phyloP scores from a whole-genome alignment of 768 basidiomycete species.

The Tulasnella sp. region DNA sequence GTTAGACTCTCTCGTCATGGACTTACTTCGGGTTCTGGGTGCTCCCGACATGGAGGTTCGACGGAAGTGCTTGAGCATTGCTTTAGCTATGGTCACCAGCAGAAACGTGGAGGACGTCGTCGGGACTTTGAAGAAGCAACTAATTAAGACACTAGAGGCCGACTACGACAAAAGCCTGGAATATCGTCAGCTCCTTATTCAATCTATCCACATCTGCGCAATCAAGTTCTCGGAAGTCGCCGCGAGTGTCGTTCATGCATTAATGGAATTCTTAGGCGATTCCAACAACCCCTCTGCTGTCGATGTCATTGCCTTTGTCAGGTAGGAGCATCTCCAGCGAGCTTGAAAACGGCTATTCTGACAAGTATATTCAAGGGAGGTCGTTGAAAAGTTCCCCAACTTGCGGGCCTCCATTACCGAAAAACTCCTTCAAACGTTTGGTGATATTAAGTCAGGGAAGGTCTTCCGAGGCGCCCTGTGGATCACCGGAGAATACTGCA shows the following conservation, averaged over 20 bases:
- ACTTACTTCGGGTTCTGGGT: slow-evolving; percentile 84
- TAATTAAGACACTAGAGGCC: slow-evolving; percentile 87
- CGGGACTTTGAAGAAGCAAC: slow-evolving; percentile 93
- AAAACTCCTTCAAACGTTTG: slow-evolving; percentile 74
- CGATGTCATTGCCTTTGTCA: slow-evolving; percentile 86
- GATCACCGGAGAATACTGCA: slow-evolving; percentile 96
- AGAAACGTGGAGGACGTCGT: slow-evolving; percentile 97
- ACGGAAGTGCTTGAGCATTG: slow-evolving; percentile 83
- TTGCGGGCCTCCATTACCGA: slow-evolving; percentile 78
- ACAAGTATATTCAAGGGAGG: slow-evolving; percentile 54
- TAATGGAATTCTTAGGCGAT: slow-evolving; percentile 93
- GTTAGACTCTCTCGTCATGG: slow-evolving; percentile 90
- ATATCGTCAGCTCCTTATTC: slow-evolving; percentile 93
- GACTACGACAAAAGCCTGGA: slow-evolving; percentile 95
- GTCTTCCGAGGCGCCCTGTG: slow-evolving; percentile 95
- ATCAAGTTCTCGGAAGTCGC: slow-evolving; percentile 97
- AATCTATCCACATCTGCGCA: slow-evolving; percentile 94
- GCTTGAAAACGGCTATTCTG: neutral
- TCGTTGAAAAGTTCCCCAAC: slow-evolving; percentile 94
- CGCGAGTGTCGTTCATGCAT: slow-evolving; percentile 86
- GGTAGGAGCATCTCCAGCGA: slow-evolving; percentile 41
- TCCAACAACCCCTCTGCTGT: slow-evolving; percentile 92
- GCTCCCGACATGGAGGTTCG: slow-evolving; percentile 91
- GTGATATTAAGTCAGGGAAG: slow-evolving; percentile 91
- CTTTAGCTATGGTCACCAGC: slow-evolving; percentile 87